Percentiles rank a stretch among this genome's conserved stretches.
phyloP scores from a whole-genome alignment of 83 land plant genomes.

The Thuja plicata region DNA sequence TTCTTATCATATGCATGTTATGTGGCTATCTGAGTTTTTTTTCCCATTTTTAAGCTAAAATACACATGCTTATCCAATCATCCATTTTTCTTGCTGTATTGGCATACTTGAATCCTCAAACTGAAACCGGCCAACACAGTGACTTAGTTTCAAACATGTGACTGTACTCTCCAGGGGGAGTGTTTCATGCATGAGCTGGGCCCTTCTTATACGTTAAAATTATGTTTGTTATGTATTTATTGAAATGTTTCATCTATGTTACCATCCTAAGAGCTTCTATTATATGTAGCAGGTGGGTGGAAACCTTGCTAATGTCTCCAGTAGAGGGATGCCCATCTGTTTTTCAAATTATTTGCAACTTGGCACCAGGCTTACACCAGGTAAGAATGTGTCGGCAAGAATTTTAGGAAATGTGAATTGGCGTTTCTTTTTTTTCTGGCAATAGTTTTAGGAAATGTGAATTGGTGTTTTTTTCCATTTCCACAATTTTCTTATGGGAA shows the following conservation, averaged over 20 bases:
- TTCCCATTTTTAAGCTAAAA: too few species aligned
- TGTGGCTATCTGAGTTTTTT: too few species aligned
- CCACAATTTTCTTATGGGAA: background rate
- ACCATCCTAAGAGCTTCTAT: background rate
- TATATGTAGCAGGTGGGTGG: conserved; percentile 5
- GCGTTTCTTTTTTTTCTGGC: too few species aligned
- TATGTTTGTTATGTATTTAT: background rate
- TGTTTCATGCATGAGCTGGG: too few species aligned
- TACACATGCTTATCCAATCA: too few species aligned
- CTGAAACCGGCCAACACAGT: too few species aligned
- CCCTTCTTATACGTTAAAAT: background rate
- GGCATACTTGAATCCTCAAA: too few species aligned
- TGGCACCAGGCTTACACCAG: conserved; percentile 18
- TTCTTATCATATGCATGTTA: too few species aligned
- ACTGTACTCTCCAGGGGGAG: too few species aligned
- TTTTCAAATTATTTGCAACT: conserved; percentile 16
- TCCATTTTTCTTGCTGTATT: too few species aligned
- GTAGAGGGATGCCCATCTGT: conserved; percentile 17
- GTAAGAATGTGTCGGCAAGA: conserved; percentile 19
- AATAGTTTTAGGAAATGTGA: background rate
- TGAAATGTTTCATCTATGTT: background rate
- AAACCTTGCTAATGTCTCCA: conserved; percentile 14
- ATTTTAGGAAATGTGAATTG: background rate
- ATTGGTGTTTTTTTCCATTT: background rate
- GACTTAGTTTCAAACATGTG: too few species aligned